phyloP scores from a whole-genome alignment of 1,139 yeast species.

The Nadsonia commutata region DNA sequence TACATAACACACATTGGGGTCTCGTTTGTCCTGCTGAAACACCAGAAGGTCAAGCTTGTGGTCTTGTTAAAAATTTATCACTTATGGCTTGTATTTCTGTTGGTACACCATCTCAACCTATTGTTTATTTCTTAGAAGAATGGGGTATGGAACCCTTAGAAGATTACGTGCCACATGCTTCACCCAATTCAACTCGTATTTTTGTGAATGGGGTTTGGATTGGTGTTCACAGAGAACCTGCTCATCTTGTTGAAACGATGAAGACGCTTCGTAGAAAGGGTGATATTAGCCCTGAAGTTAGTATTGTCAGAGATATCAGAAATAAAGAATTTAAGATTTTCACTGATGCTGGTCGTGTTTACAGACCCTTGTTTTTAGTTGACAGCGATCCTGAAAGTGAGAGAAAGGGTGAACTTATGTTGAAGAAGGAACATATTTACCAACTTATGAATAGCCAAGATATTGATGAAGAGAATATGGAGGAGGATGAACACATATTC shows the following conservation, averaged over 20 bases:
- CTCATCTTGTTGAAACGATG: conserved; percentile 78
- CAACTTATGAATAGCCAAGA: conserved; percentile 55
- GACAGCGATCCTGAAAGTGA: conserved; percentile 64
- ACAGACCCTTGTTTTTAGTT: conserved; percentile 85
- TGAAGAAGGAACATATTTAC: conserved; percentile 72
- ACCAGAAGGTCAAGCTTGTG: conserved; percentile 92
- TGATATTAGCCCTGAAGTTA: conserved; percentile 90
- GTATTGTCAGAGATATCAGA: conserved; percentile 90
- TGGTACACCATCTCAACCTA: conserved; percentile 95
- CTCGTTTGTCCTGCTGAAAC: conserved; percentile 57
- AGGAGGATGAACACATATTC: conserved; percentile 37
- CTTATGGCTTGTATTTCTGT: conserved; percentile 96
- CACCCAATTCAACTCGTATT: conserved; percentile 85
- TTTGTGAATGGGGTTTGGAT: conserved; percentile 99
- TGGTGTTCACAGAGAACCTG: conserved; percentile 95
- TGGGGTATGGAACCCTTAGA: conserved; percentile 99
- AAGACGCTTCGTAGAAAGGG: conserved; percentile 88
- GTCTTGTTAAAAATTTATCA: conserved; percentile 88
- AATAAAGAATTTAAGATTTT: conserved; percentile 91
- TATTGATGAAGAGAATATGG: conserved; percentile 28
- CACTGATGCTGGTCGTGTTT: conserved; percentile 97
- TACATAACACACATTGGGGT: conserved; percentile 80
- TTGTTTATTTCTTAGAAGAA: conserved; percentile 83
- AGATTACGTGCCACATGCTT: conserved; percentile 85
- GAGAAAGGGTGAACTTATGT: conserved; percentile 63